phyloP scores from a whole-genome alignment of 2,329 filamentous ascomycete species.

The Colletotrichum sp. region DNA sequence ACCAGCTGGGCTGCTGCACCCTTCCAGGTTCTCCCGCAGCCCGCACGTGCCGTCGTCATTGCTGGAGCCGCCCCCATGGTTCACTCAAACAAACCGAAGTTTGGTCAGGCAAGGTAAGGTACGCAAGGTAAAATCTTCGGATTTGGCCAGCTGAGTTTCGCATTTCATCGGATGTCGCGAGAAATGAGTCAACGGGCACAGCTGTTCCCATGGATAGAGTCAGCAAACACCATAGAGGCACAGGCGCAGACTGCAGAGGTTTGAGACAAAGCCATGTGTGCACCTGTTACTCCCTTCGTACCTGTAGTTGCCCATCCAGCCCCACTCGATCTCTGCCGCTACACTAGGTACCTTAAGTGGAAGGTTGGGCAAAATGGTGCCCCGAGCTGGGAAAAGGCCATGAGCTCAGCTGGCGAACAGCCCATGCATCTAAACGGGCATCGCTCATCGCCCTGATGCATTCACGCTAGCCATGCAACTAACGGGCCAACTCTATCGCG shows the following conservation, averaged over 20 bases:
- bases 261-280: constrained; percentile 9
- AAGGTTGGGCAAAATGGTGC: neutral
- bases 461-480: neutral
- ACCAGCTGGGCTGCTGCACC: neutral
- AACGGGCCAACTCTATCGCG: constrained; percentile 10
- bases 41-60: neutral
- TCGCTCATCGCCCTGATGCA: neutral
- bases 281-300: neutral
- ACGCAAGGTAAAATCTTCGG: neutral
- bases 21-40: neutral
- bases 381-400: neutral
- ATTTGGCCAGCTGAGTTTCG: neutral
- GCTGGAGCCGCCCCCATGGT: neutral
- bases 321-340: neutral
- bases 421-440: neutral
- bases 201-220: neutral
- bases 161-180: neutral
- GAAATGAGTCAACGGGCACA: neutral
- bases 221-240: neutral
- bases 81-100: neutral
- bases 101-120: neutral
- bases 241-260: neutral
- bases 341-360: too few species aligned
- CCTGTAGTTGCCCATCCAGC: neutral
- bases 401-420: neutral